These are phyloP conservation scores for Pharnaceum exiguum DNA, from an alignment of 148 eudicot species.

Conservation along the genomic window DNA sequence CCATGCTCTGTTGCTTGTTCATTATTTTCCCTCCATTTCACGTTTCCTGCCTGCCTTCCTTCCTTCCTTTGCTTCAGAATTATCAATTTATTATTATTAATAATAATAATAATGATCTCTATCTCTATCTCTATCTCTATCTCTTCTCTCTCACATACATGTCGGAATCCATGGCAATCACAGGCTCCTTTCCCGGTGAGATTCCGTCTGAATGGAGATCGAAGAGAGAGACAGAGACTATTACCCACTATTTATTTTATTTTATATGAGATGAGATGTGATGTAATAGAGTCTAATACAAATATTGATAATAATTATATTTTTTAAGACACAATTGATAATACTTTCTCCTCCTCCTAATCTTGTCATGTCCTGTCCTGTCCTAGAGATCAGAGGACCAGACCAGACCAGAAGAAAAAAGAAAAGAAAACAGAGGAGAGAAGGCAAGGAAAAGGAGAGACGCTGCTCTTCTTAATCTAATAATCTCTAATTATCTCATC, in stretches of 20 bases:
- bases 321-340: no score
- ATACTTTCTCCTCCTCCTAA: no score
- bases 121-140: neutral
- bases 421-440: neutral
- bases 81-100: neutral
- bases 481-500: no score
- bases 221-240: constrained; percentile 4
- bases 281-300: no score
- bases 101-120: neutral
- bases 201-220: constrained; percentile 10
- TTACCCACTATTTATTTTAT: no score
- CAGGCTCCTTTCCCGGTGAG: constrained; percentile 21
- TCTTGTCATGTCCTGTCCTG: no score
- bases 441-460: neutral
- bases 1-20: constrained; percentile 30
- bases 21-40: constrained; percentile 54
- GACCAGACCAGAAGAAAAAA: neutral
- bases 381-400: no score
- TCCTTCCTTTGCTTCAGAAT: constrained; percentile 14
- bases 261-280: no score
- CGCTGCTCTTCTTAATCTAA: neutral
- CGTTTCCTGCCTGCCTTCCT: constrained; percentile 36
- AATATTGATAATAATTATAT: no score
- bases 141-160: neutral
- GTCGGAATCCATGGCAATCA: constrained; percentile 23